Conservation (phyloP, 2,329 filamentous ascomycete species). For the Aureobasidium leucospermi region DNA sequence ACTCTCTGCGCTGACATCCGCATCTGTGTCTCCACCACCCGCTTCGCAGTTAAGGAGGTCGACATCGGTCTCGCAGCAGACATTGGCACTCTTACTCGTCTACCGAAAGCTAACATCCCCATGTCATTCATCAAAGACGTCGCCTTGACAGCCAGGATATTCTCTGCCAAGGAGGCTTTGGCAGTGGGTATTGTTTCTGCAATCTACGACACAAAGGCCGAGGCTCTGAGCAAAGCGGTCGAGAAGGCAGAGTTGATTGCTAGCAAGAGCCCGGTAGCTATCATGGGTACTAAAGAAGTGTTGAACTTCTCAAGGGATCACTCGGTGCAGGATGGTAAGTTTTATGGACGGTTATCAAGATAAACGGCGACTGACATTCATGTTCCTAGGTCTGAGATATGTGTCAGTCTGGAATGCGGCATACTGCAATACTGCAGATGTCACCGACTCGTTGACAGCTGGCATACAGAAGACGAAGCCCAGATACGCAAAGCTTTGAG, state of each 20-base stretch:
- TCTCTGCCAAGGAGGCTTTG: conserved; percentile 60
- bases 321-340: conserved; percentile 64
- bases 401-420: conserved; percentile 82
- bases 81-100: conserved; percentile 64
- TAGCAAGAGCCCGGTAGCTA: conserved; percentile 78
- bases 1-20: conserved; percentile 63
- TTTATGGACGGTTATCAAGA: not conserved
- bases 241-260: conserved; percentile 60
- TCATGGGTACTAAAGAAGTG: conserved; percentile 80
- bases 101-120: conserved; percentile 66
- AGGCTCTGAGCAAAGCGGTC: conserved; percentile 55
- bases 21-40: conserved; percentile 48
- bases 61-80: conserved; percentile 76
- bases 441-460: conserved; percentile 65
- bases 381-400: conserved; percentile 59
- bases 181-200: conserved; percentile 62
- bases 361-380: not conserved
- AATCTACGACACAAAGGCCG: conserved; percentile 54
- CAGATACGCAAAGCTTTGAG: conserved; percentile 73
- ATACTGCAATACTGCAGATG: conserved; percentile 73
- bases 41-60: conserved; percentile 70
- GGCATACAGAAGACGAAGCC: conserved; percentile 72
- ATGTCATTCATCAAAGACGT: conserved; percentile 76
- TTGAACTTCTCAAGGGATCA: conserved; percentile 77
- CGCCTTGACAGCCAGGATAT: conserved; percentile 62